Evolutionary conservation across 1,284 basidiomycete species (phyloP).

Genomic region (Mrakiaceae sp.): DNA sequence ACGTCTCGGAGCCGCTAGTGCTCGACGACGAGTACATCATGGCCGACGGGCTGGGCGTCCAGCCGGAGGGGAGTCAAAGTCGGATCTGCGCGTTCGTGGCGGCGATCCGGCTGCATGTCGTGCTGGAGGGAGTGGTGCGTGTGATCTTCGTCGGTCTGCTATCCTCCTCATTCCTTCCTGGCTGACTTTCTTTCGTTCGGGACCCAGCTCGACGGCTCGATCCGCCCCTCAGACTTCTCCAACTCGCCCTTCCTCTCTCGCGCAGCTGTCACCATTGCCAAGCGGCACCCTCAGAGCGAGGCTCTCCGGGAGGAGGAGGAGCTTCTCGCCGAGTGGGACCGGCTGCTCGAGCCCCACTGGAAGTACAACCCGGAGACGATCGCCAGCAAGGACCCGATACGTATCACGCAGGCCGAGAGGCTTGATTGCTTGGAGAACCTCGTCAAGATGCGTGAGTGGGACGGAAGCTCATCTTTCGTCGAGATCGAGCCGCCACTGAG

Average conservation of each 20-base stretch:
- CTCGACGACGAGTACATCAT: conserved; percentile 83
- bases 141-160: background rate
- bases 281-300: conserved; percentile 38
- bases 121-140: conserved; percentile 57
- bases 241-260: conserved; percentile 35
- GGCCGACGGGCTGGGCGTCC: conserved; percentile 52
- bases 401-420: conserved; percentile 73
- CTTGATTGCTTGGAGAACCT: conserved; percentile 74
- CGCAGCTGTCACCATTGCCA: conserved; percentile 34
- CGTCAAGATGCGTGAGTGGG: conserved; percentile 46
- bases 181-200: conserved; percentile 39
- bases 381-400: conserved; percentile 70
- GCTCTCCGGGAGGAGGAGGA: conserved; percentile 66
- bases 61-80: conserved; percentile 56
- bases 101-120: conserved; percentile 61
- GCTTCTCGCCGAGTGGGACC: conserved; percentile 64
- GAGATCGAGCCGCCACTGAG: too few relatives aligned
- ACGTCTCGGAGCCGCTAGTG: conserved; percentile 65
- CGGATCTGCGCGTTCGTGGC: conserved; percentile 68
- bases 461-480: background rate
- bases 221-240: conserved; percentile 33
- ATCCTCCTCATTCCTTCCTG: background rate
- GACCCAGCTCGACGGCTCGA: conserved; percentile 42
- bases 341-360: conserved; percentile 62
- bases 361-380: conserved; percentile 65